Evolutionary conservation across 202 grass and related monocot species (phyloP), one percentile per base, ranked within the genome.

Genomic region (Bolboschoenoplectus hybrid): DNA sequence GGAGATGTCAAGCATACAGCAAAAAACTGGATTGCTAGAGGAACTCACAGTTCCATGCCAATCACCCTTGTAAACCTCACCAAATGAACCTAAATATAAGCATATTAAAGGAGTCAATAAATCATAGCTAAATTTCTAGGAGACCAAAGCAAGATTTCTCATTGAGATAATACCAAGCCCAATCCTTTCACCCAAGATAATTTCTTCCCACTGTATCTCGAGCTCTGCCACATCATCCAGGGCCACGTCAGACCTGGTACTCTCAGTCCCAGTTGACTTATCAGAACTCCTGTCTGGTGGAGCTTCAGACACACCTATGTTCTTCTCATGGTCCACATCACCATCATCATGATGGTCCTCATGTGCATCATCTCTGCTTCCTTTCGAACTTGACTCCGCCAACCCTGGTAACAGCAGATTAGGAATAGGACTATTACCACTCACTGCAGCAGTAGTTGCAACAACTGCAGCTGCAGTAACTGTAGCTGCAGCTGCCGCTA

Each of bases 21-120:
- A 7, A 80, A 44, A 45, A 85, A 62, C 46, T 61, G 67, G 32
- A 75, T 77, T 63, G 81, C 57, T 51, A 65, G 26, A 86, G 86
- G 40, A 32, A 91, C 97, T 94, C 85, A 99, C 97, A 41, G 97
- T 99, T 90, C 97, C 97, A 89, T 97, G 93, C 97, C 93, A 99
- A 85, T 99, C 97, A 82, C 97, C 97, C 86, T 89, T 94, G 86
- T 99, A 99, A 58, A 96, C 97, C 86, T 99, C 97, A 82, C 97
- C 97, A 88, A 99, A 99, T 1, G 97, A 99, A 83, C 97, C 97
- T 99, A 90, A 36, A 80, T 36, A 82, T 61, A 84, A 63, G 92
- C 6, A 81, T 53, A 86, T 87, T 35, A 52, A 81, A 86, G 74
- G 20, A 81, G 67, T 75, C 14, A 80, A 85, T 82, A 67, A 87